A percentile compares a stretch with the other conserved stretches of the same genome.
These are phyloP conservation scores for Phaseolus coccineus DNA, from an alignment of 331 rosid species.

Conservation along the genomic window DNA sequence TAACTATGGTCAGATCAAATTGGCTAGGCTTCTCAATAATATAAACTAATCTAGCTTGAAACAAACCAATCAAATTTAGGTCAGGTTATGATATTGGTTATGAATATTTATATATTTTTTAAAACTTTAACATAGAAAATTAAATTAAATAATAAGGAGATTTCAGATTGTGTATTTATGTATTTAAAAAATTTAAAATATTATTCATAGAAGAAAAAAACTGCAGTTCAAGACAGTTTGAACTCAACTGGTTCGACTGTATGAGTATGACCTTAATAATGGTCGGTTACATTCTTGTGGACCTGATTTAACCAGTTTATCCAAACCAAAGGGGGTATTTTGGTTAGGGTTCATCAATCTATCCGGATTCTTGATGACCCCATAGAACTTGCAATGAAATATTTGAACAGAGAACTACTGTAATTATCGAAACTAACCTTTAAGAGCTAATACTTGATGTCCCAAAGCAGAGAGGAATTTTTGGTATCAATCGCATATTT, in stretches of 20 bases:
- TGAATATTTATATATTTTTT: too few relatives aligned
- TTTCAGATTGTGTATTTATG: neutral
- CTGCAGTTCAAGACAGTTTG: neutral
- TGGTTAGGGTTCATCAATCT: neutral
- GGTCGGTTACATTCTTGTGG: neutral
- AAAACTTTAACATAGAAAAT: too few relatives aligned
- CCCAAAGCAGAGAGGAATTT: conserved; percentile 75
- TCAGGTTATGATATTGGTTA: too few relatives aligned
- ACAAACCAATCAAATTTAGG: too few relatives aligned
- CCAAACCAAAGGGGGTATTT: neutral
- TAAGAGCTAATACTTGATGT: conserved; percentile 66
- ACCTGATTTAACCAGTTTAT: neutral
- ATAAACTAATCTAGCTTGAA: neutral
- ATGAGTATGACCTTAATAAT: neutral
- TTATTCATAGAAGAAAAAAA: neutral
- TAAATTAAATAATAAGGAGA: neutral
- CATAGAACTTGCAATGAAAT: neutral
- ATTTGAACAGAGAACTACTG: conserved; percentile 22
- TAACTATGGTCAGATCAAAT: neutral
- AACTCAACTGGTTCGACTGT: neutral
- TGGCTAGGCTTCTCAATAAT: neutral
- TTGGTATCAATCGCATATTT: conserved; percentile 65
- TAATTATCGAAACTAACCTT: conserved; percentile 42
- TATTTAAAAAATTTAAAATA: neutral
- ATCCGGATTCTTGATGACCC: neutral